Evolutionary conservation across 805 yeast genomes (phyloP).

Genomic region (Ogataea pini): DNA sequence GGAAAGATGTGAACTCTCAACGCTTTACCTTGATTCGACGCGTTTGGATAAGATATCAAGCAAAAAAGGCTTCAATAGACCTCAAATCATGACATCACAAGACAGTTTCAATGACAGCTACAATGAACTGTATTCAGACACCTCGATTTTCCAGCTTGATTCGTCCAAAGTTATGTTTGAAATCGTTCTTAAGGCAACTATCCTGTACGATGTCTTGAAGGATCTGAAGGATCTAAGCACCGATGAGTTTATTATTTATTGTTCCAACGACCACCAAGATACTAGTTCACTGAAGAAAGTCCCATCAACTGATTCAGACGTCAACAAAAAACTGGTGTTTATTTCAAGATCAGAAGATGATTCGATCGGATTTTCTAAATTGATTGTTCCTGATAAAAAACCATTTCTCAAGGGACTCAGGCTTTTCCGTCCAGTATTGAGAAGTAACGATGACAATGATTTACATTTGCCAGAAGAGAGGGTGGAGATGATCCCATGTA

Average conservation of each 20-base stretch:
- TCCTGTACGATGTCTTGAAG: slow-evolving; percentile 52
- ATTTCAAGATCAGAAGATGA: slow-evolving; percentile 62
- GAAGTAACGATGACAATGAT: not conserved
- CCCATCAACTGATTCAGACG: slow-evolving; percentile 5
- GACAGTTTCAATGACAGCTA: slow-evolving; percentile 4
- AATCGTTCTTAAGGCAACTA: slow-evolving; percentile 52
- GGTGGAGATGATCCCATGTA: slow-evolving; percentile 23
- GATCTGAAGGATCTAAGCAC: slow-evolving; percentile 59
- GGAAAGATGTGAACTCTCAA: slow-evolving; percentile 58
- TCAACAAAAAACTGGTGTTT: slow-evolving; percentile 47
- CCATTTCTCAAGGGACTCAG: slow-evolving; percentile 61
- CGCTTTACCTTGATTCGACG: slow-evolving; percentile 36
- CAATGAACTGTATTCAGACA: slow-evolving; percentile 34
- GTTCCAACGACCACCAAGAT: slow-evolving; percentile 30
- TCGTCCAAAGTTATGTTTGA: slow-evolving; percentile 48
- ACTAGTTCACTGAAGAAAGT: not conserved
- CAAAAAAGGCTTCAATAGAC: not conserved
- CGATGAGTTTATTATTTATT: slow-evolving; percentile 50
- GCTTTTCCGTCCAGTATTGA: slow-evolving; percentile 33
- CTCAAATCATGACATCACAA: not conserved
- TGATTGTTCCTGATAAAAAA: slow-evolving; percentile 63
- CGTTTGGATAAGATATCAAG: not conserved
- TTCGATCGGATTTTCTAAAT: slow-evolving; percentile 64
- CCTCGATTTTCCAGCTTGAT: slow-evolving; percentile 35
- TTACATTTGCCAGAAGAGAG: slow-evolving; percentile 2